Evolutionary conservation across 208 protist genomes (phyloP), one percentile per base, ranked within the genome.

Genomic region (Endotrypanum monterogeii): DNA sequence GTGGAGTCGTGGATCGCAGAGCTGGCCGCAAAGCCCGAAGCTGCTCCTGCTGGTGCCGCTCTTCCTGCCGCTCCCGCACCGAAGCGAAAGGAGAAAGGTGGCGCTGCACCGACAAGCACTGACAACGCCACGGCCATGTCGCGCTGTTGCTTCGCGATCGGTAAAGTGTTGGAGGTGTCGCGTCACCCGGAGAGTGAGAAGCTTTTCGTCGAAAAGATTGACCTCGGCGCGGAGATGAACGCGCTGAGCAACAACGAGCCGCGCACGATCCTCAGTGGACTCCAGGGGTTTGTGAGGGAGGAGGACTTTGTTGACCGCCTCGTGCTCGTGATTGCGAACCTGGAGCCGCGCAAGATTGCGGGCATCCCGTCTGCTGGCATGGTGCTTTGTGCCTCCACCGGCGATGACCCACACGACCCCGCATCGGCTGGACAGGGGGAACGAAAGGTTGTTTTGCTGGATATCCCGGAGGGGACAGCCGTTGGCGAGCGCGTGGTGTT

Each of bases 131-230:
- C 85, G 51, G 78, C 90, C 67, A 96, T 94, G 90, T 96, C 91
- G 50, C 83, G 83, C 51, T 92, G 93, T 81, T 89, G 83, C 79
- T 93, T 98, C 57, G 83, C 87, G 11, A 78, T 98, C 20, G 96
- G 94, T 50, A 95, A 90, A 58, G 94, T 98, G 37, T 37, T 97
- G 3, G 83, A 94, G 76, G 93, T 96, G n/a, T 81, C 80, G 18
- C 74, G 82, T 23, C 96, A 99, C 79, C 91, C 94, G 4, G 93
- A 98, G 67, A 95, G 94, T 71, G 83, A 89, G 55, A 90, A 93
- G 75, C 85, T 98, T 16, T 98, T 91, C 83, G 86, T 98, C 70
- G 96, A 98, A 85, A 87, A 98, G 81, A 98, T 98, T 55, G 97
- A 98, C 76, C 72, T 98, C 50, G 96, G 96, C 39, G 87, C 93